Percentiles rank a stretch among this genome's conserved stretches.
phyloP scores from a whole-genome alignment of 768 basidiomycete species.

The Boletus edulis region DNA sequence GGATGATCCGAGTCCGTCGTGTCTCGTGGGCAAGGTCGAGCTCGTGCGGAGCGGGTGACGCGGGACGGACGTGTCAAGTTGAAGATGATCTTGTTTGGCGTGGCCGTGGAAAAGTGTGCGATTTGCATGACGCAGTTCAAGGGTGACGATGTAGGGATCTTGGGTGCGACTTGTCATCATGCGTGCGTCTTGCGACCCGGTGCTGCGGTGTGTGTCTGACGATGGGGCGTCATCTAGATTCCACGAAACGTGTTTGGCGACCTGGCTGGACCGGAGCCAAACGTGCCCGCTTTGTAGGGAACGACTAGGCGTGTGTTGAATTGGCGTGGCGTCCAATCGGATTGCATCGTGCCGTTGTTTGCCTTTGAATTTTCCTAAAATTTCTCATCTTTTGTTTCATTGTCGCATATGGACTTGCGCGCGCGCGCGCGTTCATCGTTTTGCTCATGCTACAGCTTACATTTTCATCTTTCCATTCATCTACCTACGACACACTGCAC shows the following conservation, averaged over 20 bases:
- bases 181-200: slow-evolving; percentile 32
- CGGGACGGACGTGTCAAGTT: slow-evolving; percentile 68
- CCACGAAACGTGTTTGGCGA: slow-evolving; percentile 60
- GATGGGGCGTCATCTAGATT: slow-evolving; percentile 33
- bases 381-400: neutral
- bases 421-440: slow-evolving; percentile 5
- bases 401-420: slow-evolving; percentile 12
- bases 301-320: slow-evolving; percentile 34
- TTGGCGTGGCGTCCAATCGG: too few species aligned
- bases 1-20: slow-evolving; percentile 3
- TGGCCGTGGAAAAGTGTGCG: slow-evolving; percentile 65
- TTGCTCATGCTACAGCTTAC: slow-evolving; percentile 11
- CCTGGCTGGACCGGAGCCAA: slow-evolving; percentile 58
- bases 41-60: slow-evolving; percentile 55
- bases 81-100: slow-evolving; percentile 63
- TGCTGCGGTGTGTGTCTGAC: neutral
- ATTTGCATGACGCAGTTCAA: slow-evolving; percentile 74
- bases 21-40: slow-evolving; percentile 46
- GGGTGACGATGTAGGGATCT: slow-evolving; percentile 50
- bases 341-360: neutral
- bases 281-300: slow-evolving; percentile 68
- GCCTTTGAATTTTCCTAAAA: neutral
- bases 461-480: slow-evolving; percentile 4
- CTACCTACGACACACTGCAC: slow-evolving; percentile 5
- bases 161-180: slow-evolving; percentile 62